A percentile compares a stretch with the other conserved stretches of the same genome.
Conservation (phyloP, 1,284 basidiomycete species). For the Boletus sp. region DNA sequence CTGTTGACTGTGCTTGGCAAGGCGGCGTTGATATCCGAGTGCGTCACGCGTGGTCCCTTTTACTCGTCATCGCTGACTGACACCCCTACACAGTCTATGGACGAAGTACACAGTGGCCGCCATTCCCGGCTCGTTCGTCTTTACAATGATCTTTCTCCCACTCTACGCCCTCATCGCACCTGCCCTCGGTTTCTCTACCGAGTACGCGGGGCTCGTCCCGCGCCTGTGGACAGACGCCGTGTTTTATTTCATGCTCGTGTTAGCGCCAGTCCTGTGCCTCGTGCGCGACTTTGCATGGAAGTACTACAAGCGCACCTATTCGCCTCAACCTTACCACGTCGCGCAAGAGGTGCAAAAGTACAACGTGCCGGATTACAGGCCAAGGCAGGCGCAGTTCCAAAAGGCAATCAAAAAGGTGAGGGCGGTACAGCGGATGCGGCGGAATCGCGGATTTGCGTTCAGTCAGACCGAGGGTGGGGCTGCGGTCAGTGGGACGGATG, state of each 20-base stretch:
- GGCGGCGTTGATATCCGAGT: conserved; percentile 97
- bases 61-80: neutral
- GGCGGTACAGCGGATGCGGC: conserved; percentile 90
- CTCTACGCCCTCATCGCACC: conserved; percentile 84
- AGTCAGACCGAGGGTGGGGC: conserved; percentile 86
- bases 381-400: conserved; percentile 97
- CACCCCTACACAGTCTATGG: conserved; percentile 69
- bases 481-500: conserved; percentile 54
- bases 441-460: conserved; percentile 94
- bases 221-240: conserved; percentile 82
- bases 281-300: conserved; percentile 94
- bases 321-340: conserved; percentile 90
- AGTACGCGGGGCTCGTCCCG: conserved; percentile 84
- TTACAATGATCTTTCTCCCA: conserved; percentile 92
- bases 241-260: conserved; percentile 87
- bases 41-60: conserved; percentile 30
- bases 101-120: conserved; percentile 97
- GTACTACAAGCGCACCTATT: conserved; percentile 91
- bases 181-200: conserved; percentile 83
- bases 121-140: conserved; percentile 93
- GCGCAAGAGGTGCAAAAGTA: conserved; percentile 97
- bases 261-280: conserved; percentile 88
- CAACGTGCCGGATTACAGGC: conserved; percentile 95
- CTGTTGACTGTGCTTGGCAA: conserved; percentile 95
- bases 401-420: conserved; percentile 98